Base-by-base conservation (phyloP, 139 green algal species). In the Bryopsis sp. region DNA sequence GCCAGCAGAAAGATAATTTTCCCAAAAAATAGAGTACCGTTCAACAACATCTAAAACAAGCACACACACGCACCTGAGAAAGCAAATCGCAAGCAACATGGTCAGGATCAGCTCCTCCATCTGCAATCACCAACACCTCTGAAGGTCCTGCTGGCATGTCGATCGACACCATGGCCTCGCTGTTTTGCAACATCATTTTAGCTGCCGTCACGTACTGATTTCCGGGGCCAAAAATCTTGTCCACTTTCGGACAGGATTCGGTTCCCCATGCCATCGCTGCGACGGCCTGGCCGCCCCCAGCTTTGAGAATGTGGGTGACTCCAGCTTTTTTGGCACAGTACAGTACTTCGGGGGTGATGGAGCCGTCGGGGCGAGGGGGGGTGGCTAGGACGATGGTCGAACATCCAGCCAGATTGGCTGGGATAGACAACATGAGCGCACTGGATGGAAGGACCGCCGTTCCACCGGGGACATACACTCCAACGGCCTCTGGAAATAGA, bases 191-290 rank as follows among this genome's bases (percentile, higher is more conserved):
- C 72, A 88, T 59, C 89, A 96, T 95, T 84, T 96, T 96, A 68
- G 90, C 90, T 0, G 86, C 89, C 5, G 90, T 95, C 47, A 96
- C 90, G 62, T 84, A 96, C 83, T 95, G 89, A 80, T 96, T 96
- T 73, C 90, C 90, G 0, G 90, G 90, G 0, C 90, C 90, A 29
- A 89, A 68, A 37, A 96, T 85, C 78, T 96, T 96, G 74, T 96
- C 77, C 31, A 98, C 92, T 83, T 98, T 98, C 35, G 93, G 93
- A 80, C 86, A 95, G 36, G 78, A 87, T 33, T 78, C 73, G 0
- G 94, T 99, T 64, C 94, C 94, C 87, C 88, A 97, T 15, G 86
- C 92, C 86, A 99, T 94, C 15, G 94, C 94, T 2, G 94, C 93
- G 33, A 99, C 91, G 28, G 94, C 94, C 74, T 91, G 90, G 29